phyloP scores from a whole-genome alignment of 179 eudicot species.

The Pouteria campechiana region DNA sequence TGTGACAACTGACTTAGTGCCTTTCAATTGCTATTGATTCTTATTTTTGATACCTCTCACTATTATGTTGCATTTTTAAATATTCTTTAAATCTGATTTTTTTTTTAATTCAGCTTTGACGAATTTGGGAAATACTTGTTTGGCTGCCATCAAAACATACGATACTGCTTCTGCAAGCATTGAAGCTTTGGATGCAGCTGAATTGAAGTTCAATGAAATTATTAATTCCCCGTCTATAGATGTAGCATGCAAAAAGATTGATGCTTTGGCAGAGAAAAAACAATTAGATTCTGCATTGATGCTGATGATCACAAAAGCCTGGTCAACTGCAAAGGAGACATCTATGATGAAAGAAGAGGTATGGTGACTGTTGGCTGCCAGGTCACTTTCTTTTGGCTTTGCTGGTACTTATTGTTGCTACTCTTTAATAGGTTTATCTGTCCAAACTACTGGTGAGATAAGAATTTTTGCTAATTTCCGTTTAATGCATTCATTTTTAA shows the following conservation, averaged over 20 bases:
- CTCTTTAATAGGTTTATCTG: too few species aligned
- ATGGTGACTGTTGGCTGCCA: background rate
- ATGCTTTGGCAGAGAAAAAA: constrained; percentile 74
- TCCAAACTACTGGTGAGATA: too few species aligned
- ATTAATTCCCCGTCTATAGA: constrained; percentile 78
- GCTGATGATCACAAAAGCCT: constrained; percentile 84
- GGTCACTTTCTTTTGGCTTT: background rate
- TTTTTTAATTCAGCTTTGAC: too few species aligned
- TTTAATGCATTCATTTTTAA: too few species aligned
- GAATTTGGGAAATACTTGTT: constrained; percentile 58
- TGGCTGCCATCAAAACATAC: constrained; percentile 76
- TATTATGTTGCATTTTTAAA: too few species aligned
- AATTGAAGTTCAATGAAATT: constrained; percentile 79
- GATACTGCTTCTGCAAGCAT: constrained; percentile 73
- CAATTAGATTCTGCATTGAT: constrained; percentile 81
- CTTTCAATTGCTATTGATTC: too few species aligned
- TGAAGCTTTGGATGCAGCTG: constrained; percentile 73
- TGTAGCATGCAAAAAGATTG: constrained; percentile 85
- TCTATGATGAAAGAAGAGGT: constrained; percentile 86
- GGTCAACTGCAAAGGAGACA: constrained; percentile 89
- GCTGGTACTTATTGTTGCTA: too few species aligned
- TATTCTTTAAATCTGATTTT: too few species aligned
- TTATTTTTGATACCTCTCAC: too few species aligned
- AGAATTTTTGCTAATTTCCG: too few species aligned
- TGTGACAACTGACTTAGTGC: too few species aligned